Percentiles rank a stretch among this genome's conserved stretches.
Evolutionary conservation across 1,284 basidiomycete species (phyloP).

Genomic region (Austropuccinia psidii): DNA sequence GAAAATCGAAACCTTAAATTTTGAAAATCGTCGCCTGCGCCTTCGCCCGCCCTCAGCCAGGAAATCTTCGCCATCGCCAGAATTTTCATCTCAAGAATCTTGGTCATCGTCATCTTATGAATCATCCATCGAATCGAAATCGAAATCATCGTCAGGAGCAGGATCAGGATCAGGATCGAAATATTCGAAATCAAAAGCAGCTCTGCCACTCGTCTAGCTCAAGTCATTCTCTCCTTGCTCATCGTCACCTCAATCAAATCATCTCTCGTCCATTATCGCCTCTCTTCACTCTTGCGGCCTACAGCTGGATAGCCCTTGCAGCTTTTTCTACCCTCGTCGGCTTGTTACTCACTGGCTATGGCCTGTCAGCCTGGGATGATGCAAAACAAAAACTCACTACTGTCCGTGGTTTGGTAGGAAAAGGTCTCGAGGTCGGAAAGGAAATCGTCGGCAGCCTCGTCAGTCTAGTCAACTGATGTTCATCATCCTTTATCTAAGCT

Average conservation of each 20-base stretch:
- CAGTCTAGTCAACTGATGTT: neutral
- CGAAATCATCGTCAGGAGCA: too few relatives aligned
- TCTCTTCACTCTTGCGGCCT: conserved; percentile 19
- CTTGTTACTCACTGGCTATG: conserved; percentile 22
- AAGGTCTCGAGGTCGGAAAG: conserved; percentile 2
- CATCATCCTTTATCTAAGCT: neutral
- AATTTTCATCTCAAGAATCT: too few relatives aligned
- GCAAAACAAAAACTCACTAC: neutral
- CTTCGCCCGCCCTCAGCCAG: too few relatives aligned
- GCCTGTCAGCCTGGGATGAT: conserved; percentile 30
- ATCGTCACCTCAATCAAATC: neutral
- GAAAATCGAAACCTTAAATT: too few relatives aligned
- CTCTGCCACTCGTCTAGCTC: too few relatives aligned
- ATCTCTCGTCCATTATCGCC: neutral
- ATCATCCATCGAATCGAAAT: too few relatives aligned
- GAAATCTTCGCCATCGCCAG: too few relatives aligned
- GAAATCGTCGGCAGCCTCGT: conserved; percentile 1
- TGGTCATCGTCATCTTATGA: too few relatives aligned
- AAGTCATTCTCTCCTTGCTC: too few relatives aligned
- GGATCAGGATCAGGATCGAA: too few relatives aligned
- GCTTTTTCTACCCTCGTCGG: conserved; percentile 10
- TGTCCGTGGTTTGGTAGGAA: neutral
- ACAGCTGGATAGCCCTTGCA: conserved; percentile 1
- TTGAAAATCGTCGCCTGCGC: too few relatives aligned
- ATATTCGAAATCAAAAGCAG: too few relatives aligned